Conservation (phyloP, 805 yeast genomes). For the Wickerhamiella spandovensis region DNA sequence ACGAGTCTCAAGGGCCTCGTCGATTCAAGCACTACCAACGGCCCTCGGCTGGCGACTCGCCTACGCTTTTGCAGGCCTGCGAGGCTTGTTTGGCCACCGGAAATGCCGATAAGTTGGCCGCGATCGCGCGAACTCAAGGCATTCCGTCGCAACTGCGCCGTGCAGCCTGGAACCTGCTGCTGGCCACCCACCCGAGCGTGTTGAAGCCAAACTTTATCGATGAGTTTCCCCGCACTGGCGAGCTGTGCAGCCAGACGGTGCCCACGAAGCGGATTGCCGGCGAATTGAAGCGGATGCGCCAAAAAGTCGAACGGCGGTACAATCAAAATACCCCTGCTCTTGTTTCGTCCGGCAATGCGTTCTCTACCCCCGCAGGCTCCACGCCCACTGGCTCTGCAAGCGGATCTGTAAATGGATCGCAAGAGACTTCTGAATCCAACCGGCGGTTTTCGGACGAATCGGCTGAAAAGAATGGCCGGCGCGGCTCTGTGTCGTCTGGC, state of each 20-base stretch:
- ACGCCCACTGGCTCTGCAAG: neutral
- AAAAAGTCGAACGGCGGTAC: neutral
- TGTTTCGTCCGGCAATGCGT: too few species aligned
- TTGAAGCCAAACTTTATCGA: constrained; percentile 59
- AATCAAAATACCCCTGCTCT: neutral
- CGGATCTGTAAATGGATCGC: neutral
- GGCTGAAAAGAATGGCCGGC: neutral
- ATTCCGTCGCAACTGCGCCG: constrained; percentile 71
- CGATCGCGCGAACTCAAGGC: constrained; percentile 70
- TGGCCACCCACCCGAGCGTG: constrained; percentile 78
- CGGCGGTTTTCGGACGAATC: neutral
- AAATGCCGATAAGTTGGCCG: constrained; percentile 65
- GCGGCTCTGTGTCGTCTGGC: neutral
- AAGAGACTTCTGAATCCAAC: neutral
- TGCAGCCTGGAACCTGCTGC: constrained; percentile 70
- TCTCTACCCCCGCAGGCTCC: neutral
- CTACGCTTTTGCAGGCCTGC: constrained; percentile 42
- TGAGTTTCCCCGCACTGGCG: constrained; percentile 26
- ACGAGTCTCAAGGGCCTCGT: constrained; percentile 2
- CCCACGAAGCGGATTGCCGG: constrained; percentile 23
- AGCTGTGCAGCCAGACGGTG: constrained; percentile 8
- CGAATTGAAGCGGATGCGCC: constrained; percentile 19
- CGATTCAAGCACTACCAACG: constrained; percentile 26
- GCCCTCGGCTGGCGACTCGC: constrained; percentile 34
- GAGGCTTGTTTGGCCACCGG: constrained; percentile 40